A percentile compares a stretch with the other conserved stretches of the same genome.
These are phyloP conservation scores for Kregervanrija delftensis DNA, from an alignment of 805 yeast species.

Conservation along the genomic window DNA sequence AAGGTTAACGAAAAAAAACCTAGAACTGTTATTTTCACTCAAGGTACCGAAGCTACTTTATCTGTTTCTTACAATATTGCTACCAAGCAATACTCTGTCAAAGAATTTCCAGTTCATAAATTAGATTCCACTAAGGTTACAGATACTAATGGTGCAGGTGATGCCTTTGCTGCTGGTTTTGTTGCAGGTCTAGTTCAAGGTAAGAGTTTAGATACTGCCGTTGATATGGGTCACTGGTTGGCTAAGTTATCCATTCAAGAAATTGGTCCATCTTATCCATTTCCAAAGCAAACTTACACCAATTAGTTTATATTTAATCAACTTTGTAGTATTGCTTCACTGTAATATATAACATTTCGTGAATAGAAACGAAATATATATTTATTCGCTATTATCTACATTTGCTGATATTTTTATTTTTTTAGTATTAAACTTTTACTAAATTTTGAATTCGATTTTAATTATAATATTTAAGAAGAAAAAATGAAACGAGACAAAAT, in stretches of 20 bases:
- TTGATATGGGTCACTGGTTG: constrained; percentile 94
- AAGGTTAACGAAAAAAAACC: constrained; percentile 60
- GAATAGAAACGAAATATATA: too few species aligned
- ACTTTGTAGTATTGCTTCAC: background rate
- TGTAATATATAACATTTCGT: too few species aligned
- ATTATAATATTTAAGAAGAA: background rate
- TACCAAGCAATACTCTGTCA: constrained; percentile 39
- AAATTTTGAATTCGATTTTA: background rate
- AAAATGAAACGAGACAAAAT: background rate
- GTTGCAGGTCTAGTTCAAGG: constrained; percentile 80
- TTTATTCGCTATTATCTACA: too few species aligned
- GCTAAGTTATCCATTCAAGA: constrained; percentile 89
- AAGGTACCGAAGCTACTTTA: constrained; percentile 88
- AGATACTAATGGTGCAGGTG: constrained; percentile 99
- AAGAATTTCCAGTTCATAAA: constrained; percentile 62
- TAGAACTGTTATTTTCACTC: constrained; percentile 91
- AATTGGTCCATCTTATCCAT: constrained; percentile 91
- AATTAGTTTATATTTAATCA: constrained; percentile 50
- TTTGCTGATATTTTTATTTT: background rate
- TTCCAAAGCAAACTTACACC: constrained; percentile 54
- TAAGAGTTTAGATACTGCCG: constrained; percentile 47
- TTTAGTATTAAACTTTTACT: background rate
- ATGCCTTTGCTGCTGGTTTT: constrained; percentile 96
- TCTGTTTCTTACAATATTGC: constrained; percentile 53
- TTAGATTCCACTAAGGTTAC: constrained; percentile 61